Evolutionary conservation across 192 early-diverging fungal species (phyloP).

Genomic region (Powellomyces hirtus): DNA sequence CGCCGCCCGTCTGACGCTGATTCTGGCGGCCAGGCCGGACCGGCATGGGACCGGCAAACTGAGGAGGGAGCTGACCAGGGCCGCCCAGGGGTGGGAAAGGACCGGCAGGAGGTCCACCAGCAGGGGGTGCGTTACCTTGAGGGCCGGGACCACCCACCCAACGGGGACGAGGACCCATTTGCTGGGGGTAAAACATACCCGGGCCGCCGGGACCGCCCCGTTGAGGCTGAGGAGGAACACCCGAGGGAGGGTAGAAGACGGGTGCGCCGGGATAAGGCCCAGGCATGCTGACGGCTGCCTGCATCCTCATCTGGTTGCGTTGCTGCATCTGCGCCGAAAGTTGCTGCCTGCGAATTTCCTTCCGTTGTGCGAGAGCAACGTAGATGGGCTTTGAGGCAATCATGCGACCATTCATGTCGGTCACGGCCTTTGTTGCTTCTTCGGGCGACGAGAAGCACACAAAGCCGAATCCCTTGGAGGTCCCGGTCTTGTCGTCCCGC

Average conservation of each 20-base stretch:
- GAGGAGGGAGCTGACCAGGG: conserved; percentile 29
- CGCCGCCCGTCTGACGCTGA: conserved; percentile 11
- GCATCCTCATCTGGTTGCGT: conserved; percentile 70
- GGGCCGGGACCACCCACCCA: no score
- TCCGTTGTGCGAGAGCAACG: conserved; percentile 94
- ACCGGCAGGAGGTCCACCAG: conserved; percentile 23
- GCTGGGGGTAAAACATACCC: background rate
- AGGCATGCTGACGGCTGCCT: conserved; percentile 51
- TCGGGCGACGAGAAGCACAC: conserved; percentile 96
- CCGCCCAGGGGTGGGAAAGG: conserved; percentile 29
- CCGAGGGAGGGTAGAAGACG: background rate
- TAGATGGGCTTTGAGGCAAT: conserved; percentile 90
- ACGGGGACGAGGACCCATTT: background rate
- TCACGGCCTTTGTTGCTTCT: conserved; percentile 94
- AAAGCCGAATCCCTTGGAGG: conserved; percentile 92
- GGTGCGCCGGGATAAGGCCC: conserved; percentile 17
- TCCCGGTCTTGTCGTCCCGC: conserved; percentile 77
- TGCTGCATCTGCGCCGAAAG: conserved; percentile 94
- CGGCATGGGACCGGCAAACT: conserved; percentile 44
- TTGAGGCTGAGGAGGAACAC: background rate
- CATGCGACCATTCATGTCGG: conserved; percentile 97
- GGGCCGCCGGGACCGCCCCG: no score
- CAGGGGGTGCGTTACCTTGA: conserved; percentile 36
- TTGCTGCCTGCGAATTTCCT: conserved; percentile 91
- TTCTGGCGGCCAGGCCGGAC: conserved; percentile 39